Conservation (phyloP, 306 rosid genomes). For the Pyrus pyrifolia region DNA sequence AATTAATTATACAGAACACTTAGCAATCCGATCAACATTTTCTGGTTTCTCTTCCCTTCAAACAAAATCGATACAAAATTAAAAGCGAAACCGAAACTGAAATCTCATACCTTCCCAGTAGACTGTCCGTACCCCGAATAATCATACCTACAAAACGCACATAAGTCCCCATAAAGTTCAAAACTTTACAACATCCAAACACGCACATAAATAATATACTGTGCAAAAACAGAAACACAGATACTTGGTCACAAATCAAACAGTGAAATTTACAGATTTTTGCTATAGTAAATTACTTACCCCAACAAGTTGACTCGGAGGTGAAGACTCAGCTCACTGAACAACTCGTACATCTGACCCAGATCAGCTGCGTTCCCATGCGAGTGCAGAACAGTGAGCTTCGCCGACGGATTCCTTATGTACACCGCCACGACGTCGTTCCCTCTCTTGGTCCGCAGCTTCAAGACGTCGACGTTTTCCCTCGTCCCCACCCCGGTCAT, state of each 20-base stretch:
- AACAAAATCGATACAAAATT: not conserved
- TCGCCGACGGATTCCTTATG: slow-evolving; percentile 56
- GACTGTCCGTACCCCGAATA: slow-evolving; percentile 91
- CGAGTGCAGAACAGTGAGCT: slow-evolving; percentile 65
- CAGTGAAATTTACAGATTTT: not conserved
- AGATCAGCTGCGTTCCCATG: slow-evolving; percentile 98
- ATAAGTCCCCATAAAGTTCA: not conserved
- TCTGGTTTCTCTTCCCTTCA: not conserved
- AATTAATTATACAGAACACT: not conserved
- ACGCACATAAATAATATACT: not conserved
- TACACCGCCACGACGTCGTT: slow-evolving; percentile 63
- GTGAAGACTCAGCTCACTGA: slow-evolving; percentile 68
- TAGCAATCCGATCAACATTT: not conserved
- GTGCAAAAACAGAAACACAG: not conserved
- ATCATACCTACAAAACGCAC: slow-evolving; percentile 53
- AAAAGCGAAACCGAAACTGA: not conserved
- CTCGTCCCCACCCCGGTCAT: slow-evolving; percentile 45
- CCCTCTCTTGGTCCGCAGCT: slow-evolving; percentile 68
- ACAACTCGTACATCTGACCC: slow-evolving; percentile 92
- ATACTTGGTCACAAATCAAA: not conserved
- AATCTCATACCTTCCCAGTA: slow-evolving; percentile 73
- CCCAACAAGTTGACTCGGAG: slow-evolving; percentile 84
- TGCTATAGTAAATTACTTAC: slow-evolving; percentile 26
- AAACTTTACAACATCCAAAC: not conserved
- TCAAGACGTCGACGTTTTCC: slow-evolving; percentile 79